Base-by-base conservation (phyloP, 2,329 filamentous ascomycete genomes). In the Pestalotiopsis sp. region DNA sequence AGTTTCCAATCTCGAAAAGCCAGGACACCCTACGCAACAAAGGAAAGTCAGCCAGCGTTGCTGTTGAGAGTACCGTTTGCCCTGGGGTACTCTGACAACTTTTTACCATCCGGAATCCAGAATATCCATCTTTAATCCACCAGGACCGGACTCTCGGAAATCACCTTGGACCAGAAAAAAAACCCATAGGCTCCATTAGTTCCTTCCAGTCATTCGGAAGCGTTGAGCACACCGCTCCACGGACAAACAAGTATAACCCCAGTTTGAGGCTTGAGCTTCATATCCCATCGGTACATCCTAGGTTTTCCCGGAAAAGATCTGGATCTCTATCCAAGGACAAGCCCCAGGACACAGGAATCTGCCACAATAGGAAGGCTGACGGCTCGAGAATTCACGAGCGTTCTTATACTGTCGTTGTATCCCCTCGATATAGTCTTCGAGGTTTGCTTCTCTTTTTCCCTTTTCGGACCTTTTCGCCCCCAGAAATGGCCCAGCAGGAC, bases 241-340 rank as follows among this genome's bases (percentile, higher is more conserved):
- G 56, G 63, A 59, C 56, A 67, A 65, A 67, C 64, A 67, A 52
- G 69, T 70, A 70, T 70, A 70, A 65, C 69, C 67, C 67, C 59
- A 36, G 31, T 36, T 36, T 36, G 31, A 36, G 31, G 69, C 38
- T 66, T 68, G 65, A 57, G 52, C 25, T 38, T 61, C 58, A 64
- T 25, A 25, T 67, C 23, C 66, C 66, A 49, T 64, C 63, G 60
- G 45, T 67, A 58, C 61, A 68, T 66, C 68, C 68, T 52, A 62
- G 66, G 60, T 40, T n/a, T 67, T 65, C 61, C 62, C 36, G 59
- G 65, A 60, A 66, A 65, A 52, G 20, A 41, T 66, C 59, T 66
- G 66, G 63, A 66, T 61, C 59, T 64, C 36, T 56, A 13, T 20
- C 38, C 36, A 49, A 67, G 66, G 66, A 67, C 38, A 40, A 68